Conservation (phyloP, 1,284 basidiomycete species). For the Microbotryum intermedium region DNA sequence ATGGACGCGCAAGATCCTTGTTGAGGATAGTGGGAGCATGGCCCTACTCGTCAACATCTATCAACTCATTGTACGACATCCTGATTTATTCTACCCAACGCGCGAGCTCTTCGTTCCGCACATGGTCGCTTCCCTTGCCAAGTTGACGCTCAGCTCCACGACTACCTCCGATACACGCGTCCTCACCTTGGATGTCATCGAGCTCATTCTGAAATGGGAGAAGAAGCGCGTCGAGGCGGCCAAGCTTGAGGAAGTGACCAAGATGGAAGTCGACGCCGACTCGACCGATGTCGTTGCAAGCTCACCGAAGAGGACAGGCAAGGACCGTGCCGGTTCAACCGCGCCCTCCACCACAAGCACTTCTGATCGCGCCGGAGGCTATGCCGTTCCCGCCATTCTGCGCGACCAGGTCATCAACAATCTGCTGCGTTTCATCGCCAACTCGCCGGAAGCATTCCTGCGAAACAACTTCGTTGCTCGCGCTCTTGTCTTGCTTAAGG, state of each 20-base stretch:
- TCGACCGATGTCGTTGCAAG: background rate
- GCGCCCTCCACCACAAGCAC: constrained; percentile 15
- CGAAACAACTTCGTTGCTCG: constrained; percentile 61
- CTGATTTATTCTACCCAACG: constrained; percentile 85
- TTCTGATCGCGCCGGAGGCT: constrained; percentile 2
- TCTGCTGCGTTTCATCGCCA: constrained; percentile 75
- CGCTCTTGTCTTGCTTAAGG: constrained; percentile 69
- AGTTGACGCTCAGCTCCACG: constrained; percentile 69
- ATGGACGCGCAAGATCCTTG: constrained; percentile 73
- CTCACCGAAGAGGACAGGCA: constrained; percentile 20
- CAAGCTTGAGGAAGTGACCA: constrained; percentile 40
- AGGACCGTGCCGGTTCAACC: constrained; percentile 1
- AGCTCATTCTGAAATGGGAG: constrained; percentile 42
- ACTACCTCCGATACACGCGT: constrained; percentile 73
- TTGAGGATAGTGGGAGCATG: constrained; percentile 73
- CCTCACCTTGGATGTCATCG: constrained; percentile 42
- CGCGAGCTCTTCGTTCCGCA: constrained; percentile 92
- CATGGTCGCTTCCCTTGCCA: constrained; percentile 81
- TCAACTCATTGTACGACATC: constrained; percentile 83
- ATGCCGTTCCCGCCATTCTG: constrained; percentile 54
- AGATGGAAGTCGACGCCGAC: constrained; percentile 40
- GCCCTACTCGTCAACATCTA: constrained; percentile 82
- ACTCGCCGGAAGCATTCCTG: constrained; percentile 58
- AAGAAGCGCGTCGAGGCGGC: constrained; percentile 48
- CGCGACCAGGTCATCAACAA: constrained; percentile 85